Conservation (phyloP, 805 yeast genomes). For the Metschnikowia lachancei region DNA sequence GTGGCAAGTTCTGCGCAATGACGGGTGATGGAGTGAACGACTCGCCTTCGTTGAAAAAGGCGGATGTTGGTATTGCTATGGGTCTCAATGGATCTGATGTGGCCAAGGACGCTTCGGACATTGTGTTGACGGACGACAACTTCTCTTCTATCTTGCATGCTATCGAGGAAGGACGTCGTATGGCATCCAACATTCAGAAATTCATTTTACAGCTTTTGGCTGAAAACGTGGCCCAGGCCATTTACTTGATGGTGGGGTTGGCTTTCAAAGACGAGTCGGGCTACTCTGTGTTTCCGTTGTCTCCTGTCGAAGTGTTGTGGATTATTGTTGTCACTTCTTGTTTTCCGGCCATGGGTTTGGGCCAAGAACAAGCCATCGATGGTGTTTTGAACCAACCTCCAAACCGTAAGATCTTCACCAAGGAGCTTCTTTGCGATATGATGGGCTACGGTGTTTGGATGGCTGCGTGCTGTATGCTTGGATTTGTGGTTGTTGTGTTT, state of each 20-base stretch:
- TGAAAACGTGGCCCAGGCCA: slow-evolving; percentile 48
- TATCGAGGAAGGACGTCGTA: slow-evolving; percentile 26
- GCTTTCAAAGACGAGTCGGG: slow-evolving; percentile 63
- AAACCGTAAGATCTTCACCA: slow-evolving; percentile 36
- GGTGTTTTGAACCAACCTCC: slow-evolving; percentile 41
- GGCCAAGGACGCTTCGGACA: slow-evolving; percentile 30
- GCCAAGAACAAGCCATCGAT: slow-evolving; percentile 39
- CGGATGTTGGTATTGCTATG: slow-evolving; percentile 32
- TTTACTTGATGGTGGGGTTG: slow-evolving; percentile 67
- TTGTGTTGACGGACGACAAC: slow-evolving; percentile 29
- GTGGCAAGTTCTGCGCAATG: slow-evolving; percentile 61
- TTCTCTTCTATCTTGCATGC: slow-evolving; percentile 29
- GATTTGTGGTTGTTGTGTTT: slow-evolving; percentile 37
- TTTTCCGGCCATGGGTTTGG: slow-evolving; percentile 26
- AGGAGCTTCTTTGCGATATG: slow-evolving; percentile 43
- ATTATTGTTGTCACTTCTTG: slow-evolving; percentile 23
- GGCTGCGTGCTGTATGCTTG: slow-evolving; percentile 41
- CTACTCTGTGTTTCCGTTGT: slow-evolving; percentile 75
- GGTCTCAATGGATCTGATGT: slow-evolving; percentile 31
- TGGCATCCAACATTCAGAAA: slow-evolving; percentile 23
- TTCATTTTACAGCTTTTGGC: slow-evolving; percentile 24
- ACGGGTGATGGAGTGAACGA: slow-evolving; percentile 51
- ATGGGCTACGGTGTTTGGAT: slow-evolving; percentile 40
- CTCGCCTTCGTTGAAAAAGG: slow-evolving; percentile 28
- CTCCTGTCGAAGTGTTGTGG: slow-evolving; percentile 36